A percentile compares a stretch with the other conserved stretches of the same genome.
phyloP scores from a whole-genome alignment of 2,329 filamentous ascomycete genomes.

The Huntiella bhutanensis region DNA sequence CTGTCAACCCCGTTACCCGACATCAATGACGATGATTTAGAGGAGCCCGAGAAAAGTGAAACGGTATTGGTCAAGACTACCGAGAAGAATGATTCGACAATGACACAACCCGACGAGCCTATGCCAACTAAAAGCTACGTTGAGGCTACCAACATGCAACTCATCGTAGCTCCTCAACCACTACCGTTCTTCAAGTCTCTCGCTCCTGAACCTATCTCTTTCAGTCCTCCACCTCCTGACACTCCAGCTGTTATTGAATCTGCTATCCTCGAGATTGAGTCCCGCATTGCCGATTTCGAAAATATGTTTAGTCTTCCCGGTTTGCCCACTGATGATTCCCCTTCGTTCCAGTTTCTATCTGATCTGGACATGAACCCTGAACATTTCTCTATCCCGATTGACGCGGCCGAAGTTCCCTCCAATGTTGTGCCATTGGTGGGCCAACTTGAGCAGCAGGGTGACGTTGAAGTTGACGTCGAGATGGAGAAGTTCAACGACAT shows the following conservation, averaged over 20 bases:
- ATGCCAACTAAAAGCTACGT: too few relatives aligned
- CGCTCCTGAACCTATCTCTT: not conserved
- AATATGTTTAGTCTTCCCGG: too few relatives aligned
- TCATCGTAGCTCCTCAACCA: constrained; percentile 1
- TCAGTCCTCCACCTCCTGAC: not conserved
- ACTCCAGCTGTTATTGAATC: not conserved
- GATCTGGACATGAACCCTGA: not conserved
- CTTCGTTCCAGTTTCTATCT: not conserved
- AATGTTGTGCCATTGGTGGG: constrained; percentile 4
- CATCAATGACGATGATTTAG: too few relatives aligned
- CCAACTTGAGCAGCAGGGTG: too few relatives aligned
- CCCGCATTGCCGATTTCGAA: not conserved
- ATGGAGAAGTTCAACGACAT: too few relatives aligned
- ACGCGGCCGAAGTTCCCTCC: not conserved
- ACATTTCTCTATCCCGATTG: not conserved
- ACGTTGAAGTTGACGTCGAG: too few relatives aligned
- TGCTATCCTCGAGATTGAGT: not conserved
- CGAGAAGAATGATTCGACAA: too few relatives aligned
- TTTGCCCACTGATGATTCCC: not conserved
- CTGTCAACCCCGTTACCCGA: too few relatives aligned
- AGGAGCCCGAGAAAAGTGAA: too few relatives aligned
- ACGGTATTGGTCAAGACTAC: too few relatives aligned
- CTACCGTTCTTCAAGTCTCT: not conserved
- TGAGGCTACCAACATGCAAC: not conserved
- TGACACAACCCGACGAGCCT: too few relatives aligned